phyloP scores from a whole-genome alignment of 257 asterid species.

The Solanum ossicruentum region DNA sequence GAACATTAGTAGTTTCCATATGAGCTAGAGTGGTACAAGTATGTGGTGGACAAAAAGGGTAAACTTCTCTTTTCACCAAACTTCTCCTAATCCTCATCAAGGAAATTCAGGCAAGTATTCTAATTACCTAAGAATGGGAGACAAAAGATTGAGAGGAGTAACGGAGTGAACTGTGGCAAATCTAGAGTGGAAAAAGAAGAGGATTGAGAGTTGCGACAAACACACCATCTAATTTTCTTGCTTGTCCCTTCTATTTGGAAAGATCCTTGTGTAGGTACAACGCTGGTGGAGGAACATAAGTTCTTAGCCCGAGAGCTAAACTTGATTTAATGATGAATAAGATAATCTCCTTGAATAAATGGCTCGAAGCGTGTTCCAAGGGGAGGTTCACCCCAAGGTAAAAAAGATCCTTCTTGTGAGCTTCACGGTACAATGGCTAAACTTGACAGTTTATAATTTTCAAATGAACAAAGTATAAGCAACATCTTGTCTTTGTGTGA shows the following conservation, averaged over 20 bases:
- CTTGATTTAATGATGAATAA: neutral
- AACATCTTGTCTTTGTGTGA: too few species aligned
- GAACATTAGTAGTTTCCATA: too few species aligned
- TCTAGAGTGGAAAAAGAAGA: neutral
- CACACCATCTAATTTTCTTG: neutral
- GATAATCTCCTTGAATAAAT: neutral
- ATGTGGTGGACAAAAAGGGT: neutral
- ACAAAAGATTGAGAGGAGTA: neutral
- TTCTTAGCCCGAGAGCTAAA: neutral
- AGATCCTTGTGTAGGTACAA: neutral
- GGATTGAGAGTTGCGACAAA: neutral
- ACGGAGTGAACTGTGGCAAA: neutral
- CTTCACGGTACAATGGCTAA: neutral
- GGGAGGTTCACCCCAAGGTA: neutral
- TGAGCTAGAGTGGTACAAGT: too few species aligned
- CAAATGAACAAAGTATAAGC: neutral
- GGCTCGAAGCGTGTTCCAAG: neutral
- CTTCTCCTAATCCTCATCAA: neutral
- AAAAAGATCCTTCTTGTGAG: neutral
- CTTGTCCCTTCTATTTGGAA: neutral
- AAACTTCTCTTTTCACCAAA: neutral
- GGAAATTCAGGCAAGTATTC: neutral
- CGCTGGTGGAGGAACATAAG: neutral
- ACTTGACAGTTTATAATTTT: neutral
- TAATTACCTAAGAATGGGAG: neutral